These are phyloP conservation scores for Cymbopogon flexuosus DNA, from an alignment of 202 grass and related monocot species.

Conservation along the genomic window DNA sequence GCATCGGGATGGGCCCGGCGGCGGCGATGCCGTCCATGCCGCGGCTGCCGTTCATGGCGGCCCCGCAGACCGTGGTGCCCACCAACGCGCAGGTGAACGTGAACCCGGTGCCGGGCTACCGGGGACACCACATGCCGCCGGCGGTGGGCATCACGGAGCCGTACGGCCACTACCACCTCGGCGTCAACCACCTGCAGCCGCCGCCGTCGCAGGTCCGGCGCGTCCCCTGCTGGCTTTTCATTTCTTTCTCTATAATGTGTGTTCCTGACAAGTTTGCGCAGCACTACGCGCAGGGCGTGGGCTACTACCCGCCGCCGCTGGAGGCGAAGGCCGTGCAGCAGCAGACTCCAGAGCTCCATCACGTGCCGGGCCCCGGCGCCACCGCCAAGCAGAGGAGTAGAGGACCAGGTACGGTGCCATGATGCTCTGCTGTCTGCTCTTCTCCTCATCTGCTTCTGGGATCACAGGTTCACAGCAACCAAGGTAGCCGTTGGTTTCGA, in stretches of 20 bases:
- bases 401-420: conserved; percentile 21
- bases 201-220: conserved; percentile 18
- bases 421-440: neutral
- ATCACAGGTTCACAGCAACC: neutral
- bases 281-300: conserved; percentile 44
- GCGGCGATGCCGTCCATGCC: conserved; percentile 35
- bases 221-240: neutral
- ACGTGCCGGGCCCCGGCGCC: neutral
- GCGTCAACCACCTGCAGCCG: conserved; percentile 50
- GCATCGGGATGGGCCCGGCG: conserved; percentile 44
- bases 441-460: neutral
- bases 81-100: neutral
- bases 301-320: conserved; percentile 36
- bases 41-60: conserved; percentile 61
- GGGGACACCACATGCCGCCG: conserved; percentile 50
- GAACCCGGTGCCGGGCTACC: conserved; percentile 44
- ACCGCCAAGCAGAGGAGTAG: too few relatives aligned
- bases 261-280: conserved; percentile 19
- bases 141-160: conserved; percentile 36
- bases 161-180: conserved; percentile 46
- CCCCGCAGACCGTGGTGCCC: conserved; percentile 23
- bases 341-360: conserved; percentile 2
- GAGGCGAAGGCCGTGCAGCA: conserved; percentile 37
- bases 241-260: too few relatives aligned
- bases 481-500: neutral